These are phyloP conservation scores for Celoporthe dispersa DNA, from an alignment of 2,329 filamentous ascomycete genomes.

Conservation along the genomic window DNA sequence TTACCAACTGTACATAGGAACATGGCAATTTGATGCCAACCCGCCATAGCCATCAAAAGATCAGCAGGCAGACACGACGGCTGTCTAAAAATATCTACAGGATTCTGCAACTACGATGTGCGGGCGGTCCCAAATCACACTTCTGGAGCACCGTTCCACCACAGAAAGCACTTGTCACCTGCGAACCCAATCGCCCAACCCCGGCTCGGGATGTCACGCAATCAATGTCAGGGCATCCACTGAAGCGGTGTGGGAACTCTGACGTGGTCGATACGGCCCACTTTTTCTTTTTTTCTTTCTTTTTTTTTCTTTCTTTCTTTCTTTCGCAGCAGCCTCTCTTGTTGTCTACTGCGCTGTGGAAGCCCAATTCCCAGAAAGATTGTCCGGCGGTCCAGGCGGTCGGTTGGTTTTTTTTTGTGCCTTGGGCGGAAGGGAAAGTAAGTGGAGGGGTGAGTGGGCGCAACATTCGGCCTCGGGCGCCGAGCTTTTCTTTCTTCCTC, in stretches of 20 bases:
- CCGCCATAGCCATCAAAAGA: not conserved
- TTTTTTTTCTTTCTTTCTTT: not conserved
- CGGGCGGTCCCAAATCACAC: not conserved
- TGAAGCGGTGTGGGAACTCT: constrained; percentile 14
- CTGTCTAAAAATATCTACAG: constrained; percentile 1
- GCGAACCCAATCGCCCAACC: not conserved
- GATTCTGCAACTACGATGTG: not conserved
- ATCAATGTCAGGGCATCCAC: constrained; percentile 11
- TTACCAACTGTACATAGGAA: not conserved
- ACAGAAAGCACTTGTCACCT: constrained; percentile 6
- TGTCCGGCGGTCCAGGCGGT: constrained; percentile 2
- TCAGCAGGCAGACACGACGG: not conserved
- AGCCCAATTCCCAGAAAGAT: not conserved
- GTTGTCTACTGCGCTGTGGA: not conserved
- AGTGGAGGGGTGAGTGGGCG: not conserved
- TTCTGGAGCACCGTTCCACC: not conserved
- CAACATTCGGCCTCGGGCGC: not conserved
- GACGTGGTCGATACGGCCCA: constrained; percentile 14
- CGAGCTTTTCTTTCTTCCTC: not conserved
- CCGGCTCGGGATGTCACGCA: not conserved
- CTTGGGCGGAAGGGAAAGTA: not conserved
- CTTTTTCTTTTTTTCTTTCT: not conserved
- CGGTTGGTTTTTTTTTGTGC: not conserved
- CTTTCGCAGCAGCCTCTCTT: too few relatives aligned
- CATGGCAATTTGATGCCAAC: not conserved